These are phyloP conservation scores for Sphagnum tenellum DNA, from an alignment of 225 moss, liverwort and hornwort genomes.

Conservation along the genomic window DNA sequence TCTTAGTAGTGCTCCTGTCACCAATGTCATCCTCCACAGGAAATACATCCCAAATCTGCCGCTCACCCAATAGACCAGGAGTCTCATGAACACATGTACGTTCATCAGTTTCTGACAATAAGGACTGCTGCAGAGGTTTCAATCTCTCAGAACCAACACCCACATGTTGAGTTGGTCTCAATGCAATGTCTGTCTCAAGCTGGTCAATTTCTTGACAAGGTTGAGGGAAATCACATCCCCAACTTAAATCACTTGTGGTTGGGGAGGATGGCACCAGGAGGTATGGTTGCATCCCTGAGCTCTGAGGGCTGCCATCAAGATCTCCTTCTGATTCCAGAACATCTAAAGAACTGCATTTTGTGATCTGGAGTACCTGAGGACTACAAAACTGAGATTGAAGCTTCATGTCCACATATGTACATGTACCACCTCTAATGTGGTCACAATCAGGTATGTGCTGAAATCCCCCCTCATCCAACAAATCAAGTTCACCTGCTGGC, in stretches of 20 bases:
- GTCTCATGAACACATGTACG: constrained; percentile 1
- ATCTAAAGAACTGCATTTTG: constrained; percentile 11
- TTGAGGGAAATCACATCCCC: constrained; percentile 17
- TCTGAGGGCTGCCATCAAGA: background rate
- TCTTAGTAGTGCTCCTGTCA: constrained; percentile 1
- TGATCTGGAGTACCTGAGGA: constrained; percentile 4
- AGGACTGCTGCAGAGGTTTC: constrained; percentile 15
- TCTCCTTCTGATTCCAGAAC: constrained; percentile 3
- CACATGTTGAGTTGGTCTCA: constrained; percentile 13
- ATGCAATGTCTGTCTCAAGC: constrained; percentile 9
- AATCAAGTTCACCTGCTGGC: no score
- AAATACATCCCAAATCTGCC: constrained; percentile 16
- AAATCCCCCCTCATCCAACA: constrained; percentile 9
- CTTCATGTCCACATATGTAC: constrained; percentile 13
- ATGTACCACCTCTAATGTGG: no score
- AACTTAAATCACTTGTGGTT: constrained; percentile 38
- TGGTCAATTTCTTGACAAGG: constrained; percentile 13
- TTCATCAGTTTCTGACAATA: constrained; percentile 7
- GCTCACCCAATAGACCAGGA: constrained; percentile 3
- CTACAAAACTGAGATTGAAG: constrained; percentile 2
- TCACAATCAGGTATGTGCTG: no score
- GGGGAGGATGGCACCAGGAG: constrained; percentile 28
- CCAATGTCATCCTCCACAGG: constrained; percentile 11
- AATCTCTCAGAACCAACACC: constrained; percentile 9
- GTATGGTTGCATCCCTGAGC: constrained; percentile 11